A percentile compares a stretch with the other conserved stretches of the same genome.
These are phyloP conservation scores for Medicago ruthenica DNA, from an alignment of 306 rosid species.

Conservation along the genomic window DNA sequence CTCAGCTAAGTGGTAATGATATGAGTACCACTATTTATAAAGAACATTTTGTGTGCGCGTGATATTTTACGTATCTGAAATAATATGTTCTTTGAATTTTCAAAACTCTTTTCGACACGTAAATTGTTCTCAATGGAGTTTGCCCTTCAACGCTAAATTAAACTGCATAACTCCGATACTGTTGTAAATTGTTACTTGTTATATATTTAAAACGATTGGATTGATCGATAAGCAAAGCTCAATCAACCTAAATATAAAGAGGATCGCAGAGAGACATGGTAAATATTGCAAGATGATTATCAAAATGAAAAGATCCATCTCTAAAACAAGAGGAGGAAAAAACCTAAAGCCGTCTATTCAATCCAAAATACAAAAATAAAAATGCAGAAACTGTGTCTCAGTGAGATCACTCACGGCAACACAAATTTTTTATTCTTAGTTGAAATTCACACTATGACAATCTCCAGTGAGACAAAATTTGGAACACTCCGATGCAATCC, in stretches of 20 bases:
- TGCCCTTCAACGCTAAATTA: too few species aligned
- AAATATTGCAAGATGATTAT: constrained; percentile 11
- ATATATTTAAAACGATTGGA: not conserved
- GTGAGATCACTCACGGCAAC: constrained; percentile 31
- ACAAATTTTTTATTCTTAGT: constrained; percentile 24
- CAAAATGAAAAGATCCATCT: constrained; percentile 15
- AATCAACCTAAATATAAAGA: not conserved
- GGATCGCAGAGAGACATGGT: not conserved
- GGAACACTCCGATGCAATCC: constrained; percentile 39
- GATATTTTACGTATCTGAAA: too few species aligned
- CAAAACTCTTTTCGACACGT: too few species aligned
- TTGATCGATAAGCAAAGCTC: not conserved
- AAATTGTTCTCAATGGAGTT: too few species aligned
- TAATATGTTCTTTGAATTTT: too few species aligned
- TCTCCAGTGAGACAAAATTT: constrained; percentile 38
- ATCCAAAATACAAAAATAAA: constrained; percentile 14
- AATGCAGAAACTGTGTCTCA: constrained; percentile 27
- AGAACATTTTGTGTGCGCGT: too few species aligned
- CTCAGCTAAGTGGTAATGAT: too few species aligned
- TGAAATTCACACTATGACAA: constrained; percentile 10
- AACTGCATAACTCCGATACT: not conserved
- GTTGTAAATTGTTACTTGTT: not conserved
- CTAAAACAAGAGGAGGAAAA: constrained; percentile 38
- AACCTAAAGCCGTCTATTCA: constrained; percentile 13
- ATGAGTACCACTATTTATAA: too few species aligned